A percentile compares a stretch with the other conserved stretches of the same genome.
Evolutionary conservation across 768 basidiomycete genomes (phyloP).

Genomic region (Clitopilus passeckerianus): DNA sequence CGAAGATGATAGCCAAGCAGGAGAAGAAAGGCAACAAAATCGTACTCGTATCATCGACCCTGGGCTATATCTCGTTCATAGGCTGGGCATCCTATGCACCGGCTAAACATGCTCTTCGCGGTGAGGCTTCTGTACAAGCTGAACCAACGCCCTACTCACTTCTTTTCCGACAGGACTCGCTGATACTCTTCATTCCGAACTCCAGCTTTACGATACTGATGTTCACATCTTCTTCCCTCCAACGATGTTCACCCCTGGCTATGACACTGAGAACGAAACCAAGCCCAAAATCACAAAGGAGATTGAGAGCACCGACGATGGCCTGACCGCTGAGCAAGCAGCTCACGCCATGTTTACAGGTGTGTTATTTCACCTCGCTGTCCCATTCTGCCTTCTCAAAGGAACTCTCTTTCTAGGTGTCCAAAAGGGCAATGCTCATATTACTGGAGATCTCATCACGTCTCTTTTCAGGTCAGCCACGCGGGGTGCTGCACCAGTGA

Average conservation of each 20-base stretch:
- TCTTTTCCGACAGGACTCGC: constrained; percentile 55
- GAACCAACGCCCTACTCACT: background rate
- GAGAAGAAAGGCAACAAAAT: constrained; percentile 56
- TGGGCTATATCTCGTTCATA: constrained; percentile 71
- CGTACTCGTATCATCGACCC: constrained; percentile 67
- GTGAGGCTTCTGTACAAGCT: constrained; percentile 28
- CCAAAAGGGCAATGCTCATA: constrained; percentile 65
- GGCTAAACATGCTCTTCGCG: constrained; percentile 81
- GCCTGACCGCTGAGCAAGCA: constrained; percentile 57
- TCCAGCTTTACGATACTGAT: constrained; percentile 70
- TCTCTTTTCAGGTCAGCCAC: constrained; percentile 66
- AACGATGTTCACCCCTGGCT: constrained; percentile 78
- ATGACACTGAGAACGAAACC: constrained; percentile 64
- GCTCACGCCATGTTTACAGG: constrained; percentile 58
- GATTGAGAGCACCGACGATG: constrained; percentile 72
- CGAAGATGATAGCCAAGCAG: constrained; percentile 58
- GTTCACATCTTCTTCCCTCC: constrained; percentile 82
- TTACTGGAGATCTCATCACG: constrained; percentile 63
- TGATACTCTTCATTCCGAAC: constrained; percentile 76
- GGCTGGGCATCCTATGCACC: constrained; percentile 82
- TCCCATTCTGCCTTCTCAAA: background rate
- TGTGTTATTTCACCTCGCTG: constrained; percentile 12
- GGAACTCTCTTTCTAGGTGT: constrained; percentile 41
- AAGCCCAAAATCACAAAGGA: constrained; percentile 74
- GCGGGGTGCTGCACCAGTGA: constrained; percentile 57